Percentiles rank a stretch among this genome's conserved stretches.
These are phyloP conservation scores for Akanthomyces lecanii DNA, from an alignment of 2,329 filamentous ascomycete species.

Conservation along the genomic window DNA sequence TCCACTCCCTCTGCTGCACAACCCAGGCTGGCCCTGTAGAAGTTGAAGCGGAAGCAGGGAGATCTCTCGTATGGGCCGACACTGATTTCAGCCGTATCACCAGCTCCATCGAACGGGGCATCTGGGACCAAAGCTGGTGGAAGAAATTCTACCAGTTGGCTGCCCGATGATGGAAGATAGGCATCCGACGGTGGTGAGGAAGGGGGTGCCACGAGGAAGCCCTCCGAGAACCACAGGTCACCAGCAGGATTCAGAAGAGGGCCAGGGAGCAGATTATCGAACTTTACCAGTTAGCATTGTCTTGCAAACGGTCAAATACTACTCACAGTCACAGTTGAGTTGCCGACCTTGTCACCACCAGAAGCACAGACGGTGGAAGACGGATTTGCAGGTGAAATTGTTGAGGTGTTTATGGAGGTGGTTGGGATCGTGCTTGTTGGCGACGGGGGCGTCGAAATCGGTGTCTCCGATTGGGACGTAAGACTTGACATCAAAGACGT, in stretches of 20 bases:
- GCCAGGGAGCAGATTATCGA: conserved; percentile 33
- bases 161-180: conserved; percentile 36
- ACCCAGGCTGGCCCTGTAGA: conserved; percentile 36
- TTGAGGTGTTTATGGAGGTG: neutral
- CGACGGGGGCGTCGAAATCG: neutral
- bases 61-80: conserved; percentile 35
- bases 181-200: conserved; percentile 30
- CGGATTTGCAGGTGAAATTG: neutral
- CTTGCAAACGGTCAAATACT: too few relatives aligned
- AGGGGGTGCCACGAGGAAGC: conserved; percentile 36
- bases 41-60: conserved; percentile 37
- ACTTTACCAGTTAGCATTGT: conserved; percentile 26
- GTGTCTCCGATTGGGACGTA: conserved; percentile 27
- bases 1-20: conserved; percentile 34
- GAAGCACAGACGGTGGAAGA: conserved; percentile 23
- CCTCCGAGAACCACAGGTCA: conserved; percentile 40
- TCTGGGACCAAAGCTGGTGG: conserved; percentile 32
- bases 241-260: conserved; percentile 38
- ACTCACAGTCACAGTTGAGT: conserved; percentile 36
- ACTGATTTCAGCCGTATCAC: conserved; percentile 37
- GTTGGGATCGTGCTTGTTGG: neutral
- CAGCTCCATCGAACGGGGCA: conserved; percentile 22
- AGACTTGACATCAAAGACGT: conserved; percentile 23
- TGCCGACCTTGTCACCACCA: conserved; percentile 32
- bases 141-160: conserved; percentile 38